Percentiles rank a stretch among this genome's conserved stretches.
phyloP scores from a whole-genome alignment of 2,329 filamentous ascomycete species.

The Raffaelea arxii region DNA sequence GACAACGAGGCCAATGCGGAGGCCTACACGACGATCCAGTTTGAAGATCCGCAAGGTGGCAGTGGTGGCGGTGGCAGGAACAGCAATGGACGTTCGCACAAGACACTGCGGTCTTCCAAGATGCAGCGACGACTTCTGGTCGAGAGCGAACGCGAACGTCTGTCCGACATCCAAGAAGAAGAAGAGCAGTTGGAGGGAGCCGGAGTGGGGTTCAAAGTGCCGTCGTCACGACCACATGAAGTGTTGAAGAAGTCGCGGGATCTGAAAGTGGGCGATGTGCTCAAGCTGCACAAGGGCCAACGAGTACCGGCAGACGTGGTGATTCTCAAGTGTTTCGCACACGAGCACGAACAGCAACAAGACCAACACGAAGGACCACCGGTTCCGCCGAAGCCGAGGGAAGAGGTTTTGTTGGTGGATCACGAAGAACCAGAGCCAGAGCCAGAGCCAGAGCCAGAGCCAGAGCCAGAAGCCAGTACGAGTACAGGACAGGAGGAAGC shows the following conservation, averaged over 20 bases:
- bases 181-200: constrained; percentile 42
- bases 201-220: constrained; percentile 21
- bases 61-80: constrained; percentile 8
- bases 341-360: constrained; percentile 19
- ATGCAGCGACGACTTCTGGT: constrained; percentile 23
- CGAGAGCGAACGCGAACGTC: constrained; percentile 26
- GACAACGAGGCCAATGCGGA: constrained; percentile 95
- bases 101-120: constrained; percentile 37
- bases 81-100: constrained; percentile 22
- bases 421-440: not conserved
- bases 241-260: constrained; percentile 74
- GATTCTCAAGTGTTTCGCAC: constrained; percentile 63
- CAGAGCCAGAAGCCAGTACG: constrained; percentile 17
- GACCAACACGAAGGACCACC: constrained; percentile 21
- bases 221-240: constrained; percentile 50
- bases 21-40: constrained; percentile 67
- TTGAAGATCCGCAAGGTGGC: constrained; percentile 44
- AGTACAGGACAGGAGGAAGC: not conserved
- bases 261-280: constrained; percentile 87
- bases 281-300: constrained; percentile 86
- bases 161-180: constrained; percentile 62
- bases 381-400: constrained; percentile 22
- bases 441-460: not conserved
- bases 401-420: not conserved
- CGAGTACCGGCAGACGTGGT: constrained; percentile 90